phyloP scores from a whole-genome alignment of 371 early-diverging fungal genomes.

The Circinella umbellata region DNA sequence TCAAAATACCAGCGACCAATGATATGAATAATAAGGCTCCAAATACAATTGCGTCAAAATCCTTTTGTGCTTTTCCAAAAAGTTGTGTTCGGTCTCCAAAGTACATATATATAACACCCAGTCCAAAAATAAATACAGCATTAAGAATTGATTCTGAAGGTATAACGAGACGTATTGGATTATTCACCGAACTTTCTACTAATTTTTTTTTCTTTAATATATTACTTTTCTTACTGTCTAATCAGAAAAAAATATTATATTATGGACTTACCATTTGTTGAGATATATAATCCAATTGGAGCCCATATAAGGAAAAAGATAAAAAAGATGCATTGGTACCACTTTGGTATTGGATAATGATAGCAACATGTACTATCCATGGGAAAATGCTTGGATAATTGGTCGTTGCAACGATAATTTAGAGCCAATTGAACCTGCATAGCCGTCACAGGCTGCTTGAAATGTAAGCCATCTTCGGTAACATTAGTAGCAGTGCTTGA shows the following conservation, averaged over 20 bases:
- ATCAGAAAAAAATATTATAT: no score
- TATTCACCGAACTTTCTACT: conserved; percentile 25
- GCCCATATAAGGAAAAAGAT: conserved; percentile 51
- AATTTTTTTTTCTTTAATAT: not conserved
- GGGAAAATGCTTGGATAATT: conserved; percentile 43
- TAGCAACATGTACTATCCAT: conserved; percentile 71
- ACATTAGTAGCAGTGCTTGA: conserved; percentile 30
- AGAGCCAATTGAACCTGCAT: conserved; percentile 61
- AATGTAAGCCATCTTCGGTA: conserved; percentile 73
- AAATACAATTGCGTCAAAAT: conserved; percentile 50
- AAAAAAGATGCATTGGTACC: conserved; percentile 53
- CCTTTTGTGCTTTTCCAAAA: conserved; percentile 72
- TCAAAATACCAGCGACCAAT: conserved; percentile 49
- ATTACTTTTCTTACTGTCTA: no score
- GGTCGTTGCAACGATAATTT: conserved; percentile 68
- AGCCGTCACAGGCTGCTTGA: conserved; percentile 42
- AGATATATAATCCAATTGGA: conserved; percentile 47
- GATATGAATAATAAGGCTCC: conserved; percentile 37
- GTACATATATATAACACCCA: conserved; percentile 64
- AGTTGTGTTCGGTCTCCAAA: conserved; percentile 72
- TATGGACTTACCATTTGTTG: conserved; percentile 30
- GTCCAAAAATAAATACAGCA: conserved; percentile 49
- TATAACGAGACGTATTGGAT: not conserved
- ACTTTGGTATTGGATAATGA: conserved; percentile 56
- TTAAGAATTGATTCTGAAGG: conserved; percentile 24